Conservation (phyloP, 805 yeast genomes). For the Phaffomyces antillensis region DNA sequence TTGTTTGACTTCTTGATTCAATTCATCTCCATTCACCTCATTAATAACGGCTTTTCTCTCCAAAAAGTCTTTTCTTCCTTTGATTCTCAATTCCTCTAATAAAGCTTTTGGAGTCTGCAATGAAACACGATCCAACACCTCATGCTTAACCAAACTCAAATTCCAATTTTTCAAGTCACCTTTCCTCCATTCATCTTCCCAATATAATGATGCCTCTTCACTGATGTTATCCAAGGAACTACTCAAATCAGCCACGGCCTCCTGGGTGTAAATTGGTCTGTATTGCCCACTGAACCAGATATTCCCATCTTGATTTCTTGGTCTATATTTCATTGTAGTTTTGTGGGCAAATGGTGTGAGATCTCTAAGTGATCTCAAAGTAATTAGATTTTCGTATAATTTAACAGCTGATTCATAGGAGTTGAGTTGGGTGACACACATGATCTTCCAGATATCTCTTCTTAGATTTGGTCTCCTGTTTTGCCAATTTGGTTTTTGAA, state of each 20-base stretch:
- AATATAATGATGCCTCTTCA: conserved; percentile 39
- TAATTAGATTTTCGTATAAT: conserved; percentile 67
- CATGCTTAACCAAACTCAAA: conserved; percentile 49
- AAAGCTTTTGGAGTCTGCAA: conserved; percentile 64
- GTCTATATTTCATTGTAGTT: conserved; percentile 62
- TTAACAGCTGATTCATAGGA: conserved; percentile 57
- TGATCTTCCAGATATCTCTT: conserved; percentile 82
- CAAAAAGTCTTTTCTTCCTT: conserved; percentile 22
- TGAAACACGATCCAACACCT: conserved; percentile 41
- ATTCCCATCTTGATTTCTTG: conserved; percentile 68
- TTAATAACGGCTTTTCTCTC: neutral
- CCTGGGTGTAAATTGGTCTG: conserved; percentile 87
- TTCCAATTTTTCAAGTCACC: conserved; percentile 78
- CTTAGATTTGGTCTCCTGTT: conserved; percentile 75
- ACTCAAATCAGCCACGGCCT: conserved; percentile 79
- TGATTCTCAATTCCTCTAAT: conserved; percentile 46
- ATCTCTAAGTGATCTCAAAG: conserved; percentile 70
- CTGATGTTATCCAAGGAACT: conserved; percentile 60
- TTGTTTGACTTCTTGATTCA: neutral
- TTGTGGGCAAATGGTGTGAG: conserved; percentile 35
- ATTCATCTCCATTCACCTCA: neutral
- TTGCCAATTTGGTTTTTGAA: conserved; percentile 82
- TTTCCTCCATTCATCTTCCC: conserved; percentile 87
- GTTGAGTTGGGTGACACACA: conserved; percentile 73
- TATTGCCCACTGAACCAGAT: conserved; percentile 84